A percentile compares a stretch with the other conserved stretches of the same genome.
Conservation (phyloP, 345 rosid species). For the Lenwebbia sp. region DNA sequence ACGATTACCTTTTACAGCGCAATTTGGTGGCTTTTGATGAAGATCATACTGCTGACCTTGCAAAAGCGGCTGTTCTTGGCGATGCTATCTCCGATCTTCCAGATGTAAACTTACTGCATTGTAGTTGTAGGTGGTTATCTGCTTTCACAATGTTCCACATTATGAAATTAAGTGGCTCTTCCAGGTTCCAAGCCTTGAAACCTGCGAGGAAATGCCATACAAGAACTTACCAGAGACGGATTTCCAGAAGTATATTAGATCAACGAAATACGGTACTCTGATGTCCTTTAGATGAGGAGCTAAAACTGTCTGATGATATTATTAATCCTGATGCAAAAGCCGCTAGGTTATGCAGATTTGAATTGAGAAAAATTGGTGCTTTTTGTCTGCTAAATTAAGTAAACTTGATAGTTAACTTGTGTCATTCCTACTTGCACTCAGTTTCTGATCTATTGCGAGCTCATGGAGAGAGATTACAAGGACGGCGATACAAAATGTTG, state of each 20-base stretch:
- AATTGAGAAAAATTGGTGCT: not conserved
- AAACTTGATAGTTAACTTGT: not conserved
- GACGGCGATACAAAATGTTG: not conserved
- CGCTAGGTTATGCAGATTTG: not conserved
- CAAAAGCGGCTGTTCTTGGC: constrained; percentile 57
- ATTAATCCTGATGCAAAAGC: not conserved
- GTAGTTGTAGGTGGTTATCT: constrained; percentile 3
- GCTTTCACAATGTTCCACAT: constrained; percentile 1
- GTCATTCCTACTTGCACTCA: not conserved
- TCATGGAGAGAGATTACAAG: not conserved
- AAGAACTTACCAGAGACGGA: constrained; percentile 61
- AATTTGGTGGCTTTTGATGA: constrained; percentile 86
- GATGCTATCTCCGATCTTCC: constrained; percentile 98
- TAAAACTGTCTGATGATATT: not conserved
- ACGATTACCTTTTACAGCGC: constrained; percentile 47
- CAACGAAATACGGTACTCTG: constrained; percentile 41
- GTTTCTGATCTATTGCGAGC: not conserved
- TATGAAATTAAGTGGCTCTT: not conserved
- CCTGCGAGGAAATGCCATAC: constrained; percentile 44
- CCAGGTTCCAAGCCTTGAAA: constrained; percentile 55
- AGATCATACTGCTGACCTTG: constrained; percentile 63
- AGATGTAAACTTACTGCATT: constrained; percentile 26
- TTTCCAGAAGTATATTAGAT: constrained; percentile 73
- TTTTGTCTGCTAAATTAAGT: not conserved
- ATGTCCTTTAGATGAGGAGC: not conserved